Base-by-base conservation (phyloP, 768 basidiomycete species). In the Neoboletus subvelutipes region DNA sequence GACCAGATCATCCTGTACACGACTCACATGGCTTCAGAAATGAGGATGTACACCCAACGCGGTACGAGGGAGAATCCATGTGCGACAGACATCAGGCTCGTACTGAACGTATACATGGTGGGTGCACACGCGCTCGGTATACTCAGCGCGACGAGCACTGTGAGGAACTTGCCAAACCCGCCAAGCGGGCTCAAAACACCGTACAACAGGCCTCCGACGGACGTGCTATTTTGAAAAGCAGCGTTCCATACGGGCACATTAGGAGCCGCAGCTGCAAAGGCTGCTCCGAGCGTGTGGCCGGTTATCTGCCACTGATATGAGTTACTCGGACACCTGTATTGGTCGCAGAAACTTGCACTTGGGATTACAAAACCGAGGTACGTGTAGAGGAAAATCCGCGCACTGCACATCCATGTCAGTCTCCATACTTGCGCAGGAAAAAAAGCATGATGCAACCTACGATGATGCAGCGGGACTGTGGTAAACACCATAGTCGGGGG, bases 101-200 rank as follows among this genome's bases (percentile, higher is more conserved):
- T 77, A 20, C 76, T 73, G 63, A 78, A 80, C 13, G 78, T 78
- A 65, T 86, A 86, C 74, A 85, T 82, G 39, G 82, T 82, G 0
- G 83, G 83, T 2, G 81, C 82, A 39, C 80, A 78, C 47, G 83
- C 83, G 57, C 79, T 80, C 11, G 80, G 78, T 36, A 83, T 77
- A 49, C 75, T 78, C 50, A 86, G 70, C 24, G 83, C 82, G 45
- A 84, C 71, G 24, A 86, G 59, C 37, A 80, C 77, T 0, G 75
- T 75, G 31, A 82, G 71, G 68, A 81, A 76, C 62, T 76, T 75
- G 48, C 78, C 78, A 49, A 81, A 81, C 1, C 73, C 70, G 8
- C 79, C 78, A 0, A 76, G 62, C 3, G 77, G 76, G 0, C 62
- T 51, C 46, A 80, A 61, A 12, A 79, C 61, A 0, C 76, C 73